Percentiles rank a stretch among this genome's conserved stretches.
Evolutionary conservation across 164 flowering plant genomes (phyloP).

Genomic region (Malania oleifera): DNA sequence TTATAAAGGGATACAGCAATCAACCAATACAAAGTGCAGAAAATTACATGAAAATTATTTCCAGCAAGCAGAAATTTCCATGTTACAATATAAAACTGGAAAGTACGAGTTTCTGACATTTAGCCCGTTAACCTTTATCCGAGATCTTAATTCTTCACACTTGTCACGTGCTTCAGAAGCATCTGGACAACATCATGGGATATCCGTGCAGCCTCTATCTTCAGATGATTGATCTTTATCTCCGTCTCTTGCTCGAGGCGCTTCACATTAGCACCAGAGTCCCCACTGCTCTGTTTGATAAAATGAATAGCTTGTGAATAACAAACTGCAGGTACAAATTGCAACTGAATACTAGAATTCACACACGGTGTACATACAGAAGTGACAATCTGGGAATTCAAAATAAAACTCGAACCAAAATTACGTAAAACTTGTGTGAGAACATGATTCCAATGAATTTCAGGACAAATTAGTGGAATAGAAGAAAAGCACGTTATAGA

Average conservation of each 20-base stretch:
- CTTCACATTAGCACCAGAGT: conserved; percentile 88
- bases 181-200: conserved; percentile 69
- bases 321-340: not conserved
- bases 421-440: too few species aligned
- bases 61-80: not conserved
- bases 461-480: too few species aligned
- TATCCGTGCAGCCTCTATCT: conserved; percentile 49
- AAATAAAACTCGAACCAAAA: too few species aligned
- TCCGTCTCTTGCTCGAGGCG: conserved; percentile 84
- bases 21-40: conserved; percentile 1
- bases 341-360: too few species aligned
- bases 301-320: not conserved
- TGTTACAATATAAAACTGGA: not conserved
- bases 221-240: conserved; percentile 57
- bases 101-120: not conserved
- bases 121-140: not conserved
- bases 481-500: too few species aligned
- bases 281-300: conserved; percentile 77
- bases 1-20: not conserved
- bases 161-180: conserved; percentile 79
- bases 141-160: conserved; percentile 70
- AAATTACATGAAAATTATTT: conserved; percentile 3
- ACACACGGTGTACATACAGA: too few species aligned
- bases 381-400: not conserved
- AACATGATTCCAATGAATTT: too few species aligned